Base-by-base conservation (phyloP, 192 early-diverging fungal species). In the Backusella sp. region DNA sequence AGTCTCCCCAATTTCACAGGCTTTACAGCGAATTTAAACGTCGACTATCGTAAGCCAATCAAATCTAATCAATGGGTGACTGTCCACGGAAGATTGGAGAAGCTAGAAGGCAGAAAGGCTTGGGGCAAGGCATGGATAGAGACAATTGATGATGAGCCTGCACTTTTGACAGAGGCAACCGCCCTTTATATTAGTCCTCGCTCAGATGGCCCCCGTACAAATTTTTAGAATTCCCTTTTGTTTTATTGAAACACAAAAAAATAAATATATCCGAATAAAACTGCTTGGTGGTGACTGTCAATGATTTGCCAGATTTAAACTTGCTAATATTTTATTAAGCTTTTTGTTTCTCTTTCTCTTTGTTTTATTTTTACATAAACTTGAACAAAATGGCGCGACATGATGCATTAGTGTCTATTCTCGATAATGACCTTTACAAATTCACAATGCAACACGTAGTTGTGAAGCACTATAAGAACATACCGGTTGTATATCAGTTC, bases 341-440 rank as follows among this genome's bases (percentile, higher is more conserved):
- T 36, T 36, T 35, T 6, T 68, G 2, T 68, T 68, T 68, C 28
- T 68, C 19, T 68, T 68, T 68, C 19, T 32, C 23, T 17, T 46
- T 32, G 15, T 70, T 5, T 32, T 44, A 6, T 44, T 71, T 71
- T 28, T 71, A 23, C 4, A 42, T 14, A 62, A 12, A 26, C 23
- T 28, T 21, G 21, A 21, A 39, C 4, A 26, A 36, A 39, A 71
- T 71, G 70, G 26, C 70, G 15, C 15, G 26, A 17, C 73, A 74
- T 8, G 30, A 49, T 14, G 72, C 56, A 37, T 49, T 77, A 9
- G 42, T 36, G 4, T 94, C 91, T 12, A 88, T 96, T 53, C 89
- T 96, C 15, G 94, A 94, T 73, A 92, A 92, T 84, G 93, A 94
- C 75, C 83, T 93, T 72, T 94, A 94, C 90, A 94, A 94, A 77